Base-by-base conservation (phyloP, 2,329 filamentous ascomycete genomes). In the Pseudogymnoascus sp. region DNA sequence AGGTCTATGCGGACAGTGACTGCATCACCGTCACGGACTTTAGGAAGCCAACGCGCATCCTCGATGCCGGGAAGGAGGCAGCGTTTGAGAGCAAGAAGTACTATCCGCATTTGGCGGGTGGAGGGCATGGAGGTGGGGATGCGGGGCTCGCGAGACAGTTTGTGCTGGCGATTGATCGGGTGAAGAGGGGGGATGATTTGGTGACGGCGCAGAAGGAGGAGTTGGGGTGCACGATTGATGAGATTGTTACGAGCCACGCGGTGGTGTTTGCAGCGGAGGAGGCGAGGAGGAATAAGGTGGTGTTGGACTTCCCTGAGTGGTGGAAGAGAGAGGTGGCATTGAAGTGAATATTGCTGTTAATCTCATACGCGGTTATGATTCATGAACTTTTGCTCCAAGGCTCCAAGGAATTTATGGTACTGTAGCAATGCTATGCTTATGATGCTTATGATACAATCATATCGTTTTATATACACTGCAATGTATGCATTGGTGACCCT, bases 241-340 rank as follows among this genome's bases (percentile, higher is more conserved):
- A 97, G 72, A 85, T 89, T 1, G 82, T 97, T n/a, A 82, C 89
- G 60, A 96, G 91, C 71, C 95, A 97, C 77, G 93, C 90, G 1
- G 84, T 95, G 76, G 93, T 97, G 0, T 99, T 97, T 78, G 93
- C 91, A 23, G 95, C 93, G 0, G 95, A 97, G 76, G 89, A 96
- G 70, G 91, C 93, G 4, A 83, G 93, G 70, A 80, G 78, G 60
- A 80, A 82, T 61, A 85, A 83, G 71, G 86, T 82, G 72, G 87
- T 95, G 7, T 77, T 97, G 3, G 82, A 88, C 68, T 97, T 90
- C 87, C 76, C 77, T 47, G 75, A 81, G 57, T 96, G 91, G 90
- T 96, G 91, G 91, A 75, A 77, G 33, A 73, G 75, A 64, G 79
- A 85, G 67, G 79, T 35, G 26, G 28, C 6, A 4, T 57, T 35